These are phyloP conservation scores for Grammothele lineata DNA, from an alignment of 768 basidiomycete species.

Conservation along the genomic window DNA sequence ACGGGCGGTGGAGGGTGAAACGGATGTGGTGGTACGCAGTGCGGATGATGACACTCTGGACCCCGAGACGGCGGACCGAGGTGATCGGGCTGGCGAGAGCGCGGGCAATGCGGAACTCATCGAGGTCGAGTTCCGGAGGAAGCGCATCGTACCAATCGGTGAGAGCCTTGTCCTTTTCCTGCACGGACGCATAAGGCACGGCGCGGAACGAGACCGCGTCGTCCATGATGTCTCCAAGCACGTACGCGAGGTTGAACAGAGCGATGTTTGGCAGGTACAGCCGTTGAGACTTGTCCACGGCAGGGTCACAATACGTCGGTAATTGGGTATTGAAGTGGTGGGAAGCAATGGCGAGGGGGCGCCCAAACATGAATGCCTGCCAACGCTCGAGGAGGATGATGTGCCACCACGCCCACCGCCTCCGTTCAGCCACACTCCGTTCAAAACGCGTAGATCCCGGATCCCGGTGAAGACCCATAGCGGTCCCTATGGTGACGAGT, in stretches of 20 bases:
- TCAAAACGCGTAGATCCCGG: slow-evolving; percentile 76
- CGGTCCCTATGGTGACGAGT: slow-evolving; percentile 68
- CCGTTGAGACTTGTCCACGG: slow-evolving; percentile 57
- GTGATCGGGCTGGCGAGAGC: slow-evolving; percentile 62
- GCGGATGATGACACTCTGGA: slow-evolving; percentile 78
- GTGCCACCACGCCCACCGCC: slow-evolving; percentile 92
- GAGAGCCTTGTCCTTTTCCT: slow-evolving; percentile 67
- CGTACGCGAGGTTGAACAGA: slow-evolving; percentile 70
- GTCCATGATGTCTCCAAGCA: slow-evolving; percentile 83
- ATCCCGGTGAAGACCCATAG: slow-evolving; percentile 84
- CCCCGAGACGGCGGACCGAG: slow-evolving; percentile 61
- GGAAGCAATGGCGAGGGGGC: slow-evolving; percentile 69
- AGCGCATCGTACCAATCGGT: slow-evolving; percentile 75
- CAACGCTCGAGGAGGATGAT: slow-evolving; percentile 78
- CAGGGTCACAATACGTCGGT: slow-evolving; percentile 63
- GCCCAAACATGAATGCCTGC: slow-evolving; percentile 86
- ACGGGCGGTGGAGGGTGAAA: slow-evolving; percentile 80
- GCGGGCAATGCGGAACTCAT: slow-evolving; percentile 71
- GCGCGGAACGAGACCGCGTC: slow-evolving; percentile 73
- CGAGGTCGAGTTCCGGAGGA: slow-evolving; percentile 68
- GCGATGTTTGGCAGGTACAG: slow-evolving; percentile 70
- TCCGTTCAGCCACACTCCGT: slow-evolving; percentile 64
- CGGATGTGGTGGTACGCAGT: slow-evolving; percentile 79
- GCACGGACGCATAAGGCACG: slow-evolving; percentile 69
- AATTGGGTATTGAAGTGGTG: slow-evolving; percentile 83